Percentiles rank a stretch among this genome's conserved stretches.
Evolutionary conservation across 345 rosid species (phyloP).

Genomic region (Hevea brasiliensis): DNA sequence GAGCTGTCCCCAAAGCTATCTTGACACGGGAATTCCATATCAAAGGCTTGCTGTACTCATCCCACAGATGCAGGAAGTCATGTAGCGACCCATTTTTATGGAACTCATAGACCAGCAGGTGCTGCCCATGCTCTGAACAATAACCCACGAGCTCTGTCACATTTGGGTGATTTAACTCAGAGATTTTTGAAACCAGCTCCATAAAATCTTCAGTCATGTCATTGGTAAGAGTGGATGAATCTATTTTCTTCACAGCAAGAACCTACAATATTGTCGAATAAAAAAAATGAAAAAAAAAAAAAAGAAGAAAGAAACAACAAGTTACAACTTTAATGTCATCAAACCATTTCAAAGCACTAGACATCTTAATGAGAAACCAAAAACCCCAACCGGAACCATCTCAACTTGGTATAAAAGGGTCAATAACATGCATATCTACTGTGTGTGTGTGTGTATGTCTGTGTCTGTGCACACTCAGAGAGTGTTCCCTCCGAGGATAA

Average conservation of each 20-base stretch:
- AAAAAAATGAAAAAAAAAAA: neutral
- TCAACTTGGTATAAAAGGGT: no score
- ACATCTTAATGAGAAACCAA: neutral
- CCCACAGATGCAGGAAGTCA: conserved; percentile 77
- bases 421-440: no score
- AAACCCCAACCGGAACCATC: no score
- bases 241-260: conserved; percentile 92
- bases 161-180: conserved; percentile 81
- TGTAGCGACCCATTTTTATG: conserved; percentile 85
- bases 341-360: neutral
- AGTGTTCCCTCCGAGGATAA: no score
- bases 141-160: conserved; percentile 86
- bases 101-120: conserved; percentile 83
- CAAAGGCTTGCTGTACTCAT: conserved; percentile 77
- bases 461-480: no score
- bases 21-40: conserved; percentile 94
- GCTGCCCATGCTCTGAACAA: conserved; percentile 95
- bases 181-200: conserved; percentile 77
- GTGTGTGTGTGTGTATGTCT: no score
- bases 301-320: conserved; percentile 1
- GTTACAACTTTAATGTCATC: neutral
- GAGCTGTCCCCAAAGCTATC: conserved; percentile 96
- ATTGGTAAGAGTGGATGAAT: conserved; percentile 66
- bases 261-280: conserved; percentile 50
- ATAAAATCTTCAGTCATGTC: conserved; percentile 70